Percentiles rank a stretch among this genome's conserved stretches.
Conservation (phyloP, 768 basidiomycete species). For the Hypholoma fasciculare region DNA sequence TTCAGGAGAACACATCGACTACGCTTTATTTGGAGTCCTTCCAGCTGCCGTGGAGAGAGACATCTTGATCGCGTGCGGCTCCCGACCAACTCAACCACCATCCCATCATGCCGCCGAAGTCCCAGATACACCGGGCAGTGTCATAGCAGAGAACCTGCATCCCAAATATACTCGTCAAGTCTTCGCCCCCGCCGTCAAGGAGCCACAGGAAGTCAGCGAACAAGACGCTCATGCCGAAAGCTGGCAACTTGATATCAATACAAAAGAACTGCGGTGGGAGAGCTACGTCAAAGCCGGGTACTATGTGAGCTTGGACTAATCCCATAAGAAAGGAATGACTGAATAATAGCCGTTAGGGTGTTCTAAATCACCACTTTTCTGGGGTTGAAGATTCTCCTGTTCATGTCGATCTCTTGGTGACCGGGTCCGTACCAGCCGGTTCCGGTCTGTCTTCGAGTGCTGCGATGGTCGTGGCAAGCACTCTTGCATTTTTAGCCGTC, state of each 20-base stretch:
- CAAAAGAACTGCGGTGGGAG: constrained; percentile 73
- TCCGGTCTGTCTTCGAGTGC: constrained; percentile 87
- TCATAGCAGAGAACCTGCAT: constrained; percentile 63
- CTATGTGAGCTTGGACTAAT: constrained; percentile 49
- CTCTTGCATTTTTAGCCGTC: constrained; percentile 75
- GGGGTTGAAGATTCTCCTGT: constrained; percentile 35
- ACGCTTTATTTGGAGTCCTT: constrained; percentile 79
- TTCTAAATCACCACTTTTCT: constrained; percentile 62
- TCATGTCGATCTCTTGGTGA: constrained; percentile 73
- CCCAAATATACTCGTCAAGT: constrained; percentile 56
- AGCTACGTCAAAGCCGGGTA: constrained; percentile 89
- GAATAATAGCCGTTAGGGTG: constrained; percentile 41
- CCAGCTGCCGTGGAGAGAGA: constrained; percentile 86
- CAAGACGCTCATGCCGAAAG: constrained; percentile 43
- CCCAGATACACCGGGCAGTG: constrained; percentile 46
- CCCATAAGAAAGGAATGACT: not conserved
- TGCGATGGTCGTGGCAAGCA: constrained; percentile 88
- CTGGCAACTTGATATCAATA: constrained; percentile 81
- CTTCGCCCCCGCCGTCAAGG: constrained; percentile 54
- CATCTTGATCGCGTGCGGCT: constrained; percentile 75
- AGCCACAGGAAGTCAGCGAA: constrained; percentile 26
- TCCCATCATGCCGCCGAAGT: constrained; percentile 12
- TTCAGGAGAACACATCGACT: constrained; percentile 82
- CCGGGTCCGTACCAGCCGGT: constrained; percentile 84
- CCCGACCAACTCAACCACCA: constrained; percentile 30